These are phyloP conservation scores for Paspalum notatum DNA, from an alignment of 176 grass and related monocot genomes.

Conservation along the genomic window DNA sequence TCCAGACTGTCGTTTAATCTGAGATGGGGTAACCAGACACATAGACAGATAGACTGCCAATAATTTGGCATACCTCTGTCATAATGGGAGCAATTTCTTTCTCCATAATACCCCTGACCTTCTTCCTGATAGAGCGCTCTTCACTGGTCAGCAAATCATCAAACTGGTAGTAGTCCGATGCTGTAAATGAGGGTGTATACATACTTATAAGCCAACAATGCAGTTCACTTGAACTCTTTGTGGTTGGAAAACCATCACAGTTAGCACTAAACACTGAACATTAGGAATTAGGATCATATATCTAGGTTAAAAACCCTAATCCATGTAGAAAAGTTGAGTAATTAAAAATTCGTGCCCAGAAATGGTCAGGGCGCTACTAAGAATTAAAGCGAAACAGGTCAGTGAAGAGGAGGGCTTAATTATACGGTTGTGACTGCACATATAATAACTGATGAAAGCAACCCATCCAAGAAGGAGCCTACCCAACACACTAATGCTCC, in stretches of 20 bases:
- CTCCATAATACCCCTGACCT: slow-evolving; percentile 64
- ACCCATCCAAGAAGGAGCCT: not conserved
- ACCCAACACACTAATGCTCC: not conserved
- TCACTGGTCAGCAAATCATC: slow-evolving; percentile 71
- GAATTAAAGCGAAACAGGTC: not conserved
- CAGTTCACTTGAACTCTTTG: not conserved
- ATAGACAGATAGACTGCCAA: not conserved
- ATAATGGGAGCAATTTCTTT: slow-evolving; percentile 78
- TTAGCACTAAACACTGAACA: slow-evolving; percentile 6
- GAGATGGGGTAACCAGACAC: not conserved
- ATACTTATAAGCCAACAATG: not conserved
- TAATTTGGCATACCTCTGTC: slow-evolving; percentile 50
- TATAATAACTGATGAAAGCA: slow-evolving; percentile 1
- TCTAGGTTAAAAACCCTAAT: not conserved
- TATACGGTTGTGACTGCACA: not conserved
- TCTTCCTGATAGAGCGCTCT: slow-evolving; percentile 53
- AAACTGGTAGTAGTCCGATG: slow-evolving; percentile 71
- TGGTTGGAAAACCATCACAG: not conserved
- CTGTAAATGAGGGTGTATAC: slow-evolving; percentile 41
- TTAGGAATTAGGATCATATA: not conserved
- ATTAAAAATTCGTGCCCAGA: not conserved
- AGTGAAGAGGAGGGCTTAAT: not conserved
- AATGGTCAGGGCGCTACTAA: not conserved
- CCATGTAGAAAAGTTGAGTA: not conserved
- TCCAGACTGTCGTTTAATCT: not conserved